Conservation (phyloP, 163 green algal species). For the Chlorella variabilis region DNA sequence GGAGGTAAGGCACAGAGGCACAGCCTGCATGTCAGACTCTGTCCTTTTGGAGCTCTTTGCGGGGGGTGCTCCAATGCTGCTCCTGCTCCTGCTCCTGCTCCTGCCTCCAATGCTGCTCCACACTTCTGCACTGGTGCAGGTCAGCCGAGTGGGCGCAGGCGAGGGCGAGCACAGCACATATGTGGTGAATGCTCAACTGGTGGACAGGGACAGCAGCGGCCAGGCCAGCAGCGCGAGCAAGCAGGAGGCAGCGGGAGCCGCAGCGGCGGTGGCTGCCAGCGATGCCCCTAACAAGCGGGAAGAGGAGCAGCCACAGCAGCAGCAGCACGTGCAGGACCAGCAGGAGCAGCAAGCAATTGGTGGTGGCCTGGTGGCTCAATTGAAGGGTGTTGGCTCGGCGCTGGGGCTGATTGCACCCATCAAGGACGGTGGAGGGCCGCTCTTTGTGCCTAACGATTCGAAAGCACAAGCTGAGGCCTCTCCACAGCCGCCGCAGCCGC, state of each 20-base stretch:
- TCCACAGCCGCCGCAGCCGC: not conserved
- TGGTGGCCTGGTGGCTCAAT: not conserved
- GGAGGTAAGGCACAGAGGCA: slow-evolving; percentile 3
- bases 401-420: too few relatives aligned
- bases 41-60: not conserved
- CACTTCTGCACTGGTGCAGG: not conserved
- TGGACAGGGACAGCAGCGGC: not conserved
- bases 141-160: not conserved
- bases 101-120: not conserved
- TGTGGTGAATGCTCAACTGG: slow-evolving; percentile 15
- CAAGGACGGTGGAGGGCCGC: too few relatives aligned
- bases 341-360: not conserved
- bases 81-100: too few relatives aligned
- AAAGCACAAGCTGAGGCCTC: too few relatives aligned
- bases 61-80: not conserved
- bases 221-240: not conserved
- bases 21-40: not conserved
- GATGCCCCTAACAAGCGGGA: not conserved
- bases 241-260: not conserved
- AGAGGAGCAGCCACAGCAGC: not conserved
- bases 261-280: not conserved
- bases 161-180: not conserved
- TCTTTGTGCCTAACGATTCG: too few relatives aligned
- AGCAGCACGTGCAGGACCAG: not conserved
- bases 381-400: not conserved